These are phyloP conservation scores for Carex littledalei DNA, from an alignment of 176 grass and related monocot genomes.

Conservation along the genomic window DNA sequence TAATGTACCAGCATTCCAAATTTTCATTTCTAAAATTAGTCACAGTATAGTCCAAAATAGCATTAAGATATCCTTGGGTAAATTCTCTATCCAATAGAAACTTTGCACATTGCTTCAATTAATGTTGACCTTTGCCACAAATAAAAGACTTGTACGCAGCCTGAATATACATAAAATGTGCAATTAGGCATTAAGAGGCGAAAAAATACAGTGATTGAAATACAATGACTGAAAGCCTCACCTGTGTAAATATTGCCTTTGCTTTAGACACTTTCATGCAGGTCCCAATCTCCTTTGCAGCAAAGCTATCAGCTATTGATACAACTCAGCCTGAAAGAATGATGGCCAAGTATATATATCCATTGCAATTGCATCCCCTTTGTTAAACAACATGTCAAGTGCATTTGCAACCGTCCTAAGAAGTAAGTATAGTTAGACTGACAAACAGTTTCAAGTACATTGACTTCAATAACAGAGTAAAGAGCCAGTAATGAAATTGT, in stretches of 20 bases:
- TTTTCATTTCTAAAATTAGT: constrained; percentile 5
- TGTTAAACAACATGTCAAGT: constrained; percentile 67
- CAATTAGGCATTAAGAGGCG: neutral
- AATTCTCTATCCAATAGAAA: neutral
- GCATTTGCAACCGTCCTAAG: constrained; percentile 67
- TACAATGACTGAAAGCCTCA: neutral
- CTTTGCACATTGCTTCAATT: neutral
- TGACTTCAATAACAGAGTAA: neutral
- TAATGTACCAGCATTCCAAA: neutral
- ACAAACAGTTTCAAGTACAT: neutral
- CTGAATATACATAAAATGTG: neutral
- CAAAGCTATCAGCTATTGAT: constrained; percentile 93
- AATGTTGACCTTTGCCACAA: neutral
- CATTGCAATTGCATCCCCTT: constrained; percentile 78
- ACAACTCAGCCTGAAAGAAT: constrained; percentile 79
- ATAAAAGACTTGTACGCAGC: neutral
- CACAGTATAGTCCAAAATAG: neutral
- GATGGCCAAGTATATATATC: constrained; percentile 89
- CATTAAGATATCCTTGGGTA: neutral
- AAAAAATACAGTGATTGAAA: neutral
- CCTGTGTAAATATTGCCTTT: constrained; percentile 91
- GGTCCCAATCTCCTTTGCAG: constrained; percentile 59
- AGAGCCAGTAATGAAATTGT: constrained; percentile 5
- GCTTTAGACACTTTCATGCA: constrained; percentile 66
- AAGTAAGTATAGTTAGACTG: constrained; percentile 15